Percentiles rank a stretch among this genome's conserved stretches.
These are phyloP conservation scores for Lentinula aciculospora DNA, from an alignment of 768 basidiomycete species.

Conservation along the genomic window DNA sequence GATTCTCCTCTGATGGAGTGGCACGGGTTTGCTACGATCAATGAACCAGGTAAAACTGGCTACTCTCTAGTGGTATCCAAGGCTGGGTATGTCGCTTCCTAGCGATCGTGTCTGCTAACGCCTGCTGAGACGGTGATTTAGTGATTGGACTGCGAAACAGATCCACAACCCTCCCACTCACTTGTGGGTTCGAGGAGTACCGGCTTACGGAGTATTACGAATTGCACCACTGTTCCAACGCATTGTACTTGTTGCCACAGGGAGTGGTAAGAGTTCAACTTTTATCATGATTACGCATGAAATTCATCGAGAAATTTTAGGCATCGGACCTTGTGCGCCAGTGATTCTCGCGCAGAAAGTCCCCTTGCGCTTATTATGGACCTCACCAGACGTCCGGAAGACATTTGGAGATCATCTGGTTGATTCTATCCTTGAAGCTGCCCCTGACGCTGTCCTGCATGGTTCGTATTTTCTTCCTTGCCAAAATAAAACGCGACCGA, in stretches of 20 bases:
- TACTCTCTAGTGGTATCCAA: conserved; percentile 53
- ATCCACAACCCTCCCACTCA: conserved; percentile 48
- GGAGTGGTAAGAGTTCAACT: conserved; percentile 27
- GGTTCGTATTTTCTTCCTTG: conserved; percentile 26
- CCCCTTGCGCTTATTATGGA: conserved; percentile 57
- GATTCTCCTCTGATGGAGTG: conserved; percentile 49
- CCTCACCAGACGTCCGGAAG: conserved; percentile 52
- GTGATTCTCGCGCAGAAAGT: conserved; percentile 45
- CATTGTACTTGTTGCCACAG: conserved; percentile 53
- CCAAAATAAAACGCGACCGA: not conserved
- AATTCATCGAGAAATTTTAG: conserved; percentile 25
- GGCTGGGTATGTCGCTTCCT: conserved; percentile 28
- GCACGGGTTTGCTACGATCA: conserved; percentile 54
- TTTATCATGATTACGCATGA: conserved; percentile 19
- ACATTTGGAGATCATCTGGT: conserved; percentile 61
- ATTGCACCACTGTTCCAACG: conserved; percentile 52
- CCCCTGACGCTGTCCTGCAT: conserved; percentile 53
- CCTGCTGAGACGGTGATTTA: not conserved
- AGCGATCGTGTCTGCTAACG: not conserved
- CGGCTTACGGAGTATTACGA: conserved; percentile 48
- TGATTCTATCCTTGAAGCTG: conserved; percentile 45
- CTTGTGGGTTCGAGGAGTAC: conserved; percentile 55
- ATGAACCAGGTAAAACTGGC: conserved; percentile 39
- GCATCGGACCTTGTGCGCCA: conserved; percentile 55
- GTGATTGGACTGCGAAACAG: conserved; percentile 50